Conservation (phyloP, 1,284 basidiomycete species). For the Naganishia cerealis region DNA sequence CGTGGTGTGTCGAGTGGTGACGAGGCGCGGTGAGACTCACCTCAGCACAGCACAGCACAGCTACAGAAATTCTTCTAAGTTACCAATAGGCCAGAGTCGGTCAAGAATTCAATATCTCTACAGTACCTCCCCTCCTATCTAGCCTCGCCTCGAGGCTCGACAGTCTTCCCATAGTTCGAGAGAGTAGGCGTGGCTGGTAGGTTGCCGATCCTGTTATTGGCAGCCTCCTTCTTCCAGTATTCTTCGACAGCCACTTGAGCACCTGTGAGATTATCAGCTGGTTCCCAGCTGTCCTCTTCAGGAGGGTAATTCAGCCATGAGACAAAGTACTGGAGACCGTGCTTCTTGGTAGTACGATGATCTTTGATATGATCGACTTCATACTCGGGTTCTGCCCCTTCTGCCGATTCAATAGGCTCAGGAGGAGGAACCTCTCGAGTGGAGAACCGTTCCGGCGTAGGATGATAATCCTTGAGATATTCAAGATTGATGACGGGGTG, state of each 20-base stretch:
- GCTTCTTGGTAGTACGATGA: conserved; percentile 1
- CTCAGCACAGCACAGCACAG: no score
- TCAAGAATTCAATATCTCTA: no score
- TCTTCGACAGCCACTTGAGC: conserved; percentile 3
- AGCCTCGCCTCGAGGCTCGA: not conserved
- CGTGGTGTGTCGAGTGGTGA: no score
- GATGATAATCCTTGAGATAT: conserved; percentile 5
- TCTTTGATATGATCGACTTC: conserved; percentile 18
- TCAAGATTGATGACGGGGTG: conserved; percentile 23
- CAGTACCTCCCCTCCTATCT: conserved; percentile 1
- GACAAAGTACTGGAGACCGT: not conserved
- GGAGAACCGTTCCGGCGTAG: not conserved
- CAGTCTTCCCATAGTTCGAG: not conserved
- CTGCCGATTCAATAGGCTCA: not conserved
- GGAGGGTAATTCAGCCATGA: no score
- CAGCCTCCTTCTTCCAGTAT: conserved; percentile 3
- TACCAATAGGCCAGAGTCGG: no score
- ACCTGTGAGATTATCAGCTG: conserved; percentile 11
- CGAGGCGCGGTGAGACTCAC: no score
- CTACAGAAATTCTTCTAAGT: no score
- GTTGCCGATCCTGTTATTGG: not conserved
- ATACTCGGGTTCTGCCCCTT: conserved; percentile 3
- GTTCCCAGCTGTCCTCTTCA: conserved; percentile 16
- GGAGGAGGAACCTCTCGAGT: conserved; percentile 1
- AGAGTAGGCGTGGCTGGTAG: not conserved